Evolutionary conservation across 495 filamentous ascomycete species (phyloP).

Genomic region (Terfezia claveryi): DNA sequence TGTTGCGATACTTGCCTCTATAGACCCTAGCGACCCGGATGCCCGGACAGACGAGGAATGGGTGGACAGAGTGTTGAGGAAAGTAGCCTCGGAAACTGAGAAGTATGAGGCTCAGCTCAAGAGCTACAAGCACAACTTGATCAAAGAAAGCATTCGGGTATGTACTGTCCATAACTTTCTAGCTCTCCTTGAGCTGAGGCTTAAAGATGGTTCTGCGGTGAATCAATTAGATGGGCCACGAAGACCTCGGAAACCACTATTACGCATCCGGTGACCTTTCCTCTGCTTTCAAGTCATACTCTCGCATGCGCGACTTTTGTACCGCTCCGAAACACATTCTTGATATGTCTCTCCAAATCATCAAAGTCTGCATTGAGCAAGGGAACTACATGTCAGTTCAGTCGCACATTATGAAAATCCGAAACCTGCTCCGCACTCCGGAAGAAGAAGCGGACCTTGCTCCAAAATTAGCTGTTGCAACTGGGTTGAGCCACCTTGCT

Average conservation of each 20-base stretch:
- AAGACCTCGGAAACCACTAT: slow-evolving; percentile 49
- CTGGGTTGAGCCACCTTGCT: slow-evolving; percentile 51
- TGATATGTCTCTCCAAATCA: slow-evolving; percentile 46
- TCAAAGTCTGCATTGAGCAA: slow-evolving; percentile 45
- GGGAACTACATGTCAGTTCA: slow-evolving; percentile 42
- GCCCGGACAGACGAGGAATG: slow-evolving; percentile 44
- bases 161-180: slow-evolving; percentile 9
- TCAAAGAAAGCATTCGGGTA: slow-evolving; percentile 93
- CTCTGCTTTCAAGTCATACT: slow-evolving; percentile 43
- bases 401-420: slow-evolving; percentile 46
- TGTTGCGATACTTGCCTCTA: slow-evolving; percentile 36
- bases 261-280: slow-evolving; percentile 39
- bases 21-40: slow-evolving; percentile 45
- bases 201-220: background rate
- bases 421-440: slow-evolving; percentile 23
- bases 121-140: slow-evolving; percentile 89
- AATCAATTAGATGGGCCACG: slow-evolving; percentile 42
- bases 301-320: slow-evolving; percentile 53
- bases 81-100: slow-evolving; percentile 43
- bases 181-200: background rate
- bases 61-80: slow-evolving; percentile 37
- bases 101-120: slow-evolving; percentile 63
- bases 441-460: slow-evolving; percentile 39
- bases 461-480: slow-evolving; percentile 42
- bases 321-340: slow-evolving; percentile 46